These are phyloP conservation scores for Phaeosphaeria sp. DNA, from an alignment of 2,329 filamentous ascomycete species.

Conservation along the genomic window DNA sequence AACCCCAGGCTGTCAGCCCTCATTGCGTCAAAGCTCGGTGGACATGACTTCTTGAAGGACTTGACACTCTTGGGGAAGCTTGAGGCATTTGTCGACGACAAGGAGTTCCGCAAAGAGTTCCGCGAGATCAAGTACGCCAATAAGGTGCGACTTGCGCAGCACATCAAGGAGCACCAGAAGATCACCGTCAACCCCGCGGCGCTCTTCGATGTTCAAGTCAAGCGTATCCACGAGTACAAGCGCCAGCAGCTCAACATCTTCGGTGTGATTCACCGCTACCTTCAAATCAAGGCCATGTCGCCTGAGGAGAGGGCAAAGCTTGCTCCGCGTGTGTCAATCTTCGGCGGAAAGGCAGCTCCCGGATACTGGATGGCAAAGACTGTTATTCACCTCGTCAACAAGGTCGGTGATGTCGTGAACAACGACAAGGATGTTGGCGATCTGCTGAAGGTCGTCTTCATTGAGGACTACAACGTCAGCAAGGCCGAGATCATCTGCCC, in stretches of 20 bases:
- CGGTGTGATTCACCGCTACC: slow-evolving; percentile 92
- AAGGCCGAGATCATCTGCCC: slow-evolving; percentile 97
- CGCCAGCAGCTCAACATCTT: slow-evolving; percentile 99
- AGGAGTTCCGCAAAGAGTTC: slow-evolving; percentile 92
- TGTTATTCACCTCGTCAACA: slow-evolving; percentile 95
- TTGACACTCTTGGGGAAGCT: slow-evolving; percentile 85
- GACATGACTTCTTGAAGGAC: slow-evolving; percentile 87
- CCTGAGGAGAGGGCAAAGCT: slow-evolving; percentile 86
- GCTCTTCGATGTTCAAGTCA: slow-evolving; percentile 96
- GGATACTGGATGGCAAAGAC: slow-evolving; percentile 99
- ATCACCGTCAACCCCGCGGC: slow-evolving; percentile 85
- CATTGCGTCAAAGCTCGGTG: slow-evolving; percentile 87
- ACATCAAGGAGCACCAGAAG: slow-evolving; percentile 83
- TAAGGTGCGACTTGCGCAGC: slow-evolving; percentile 89
- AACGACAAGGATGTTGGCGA: slow-evolving; percentile 91
- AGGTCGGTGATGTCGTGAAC: slow-evolving; percentile 88
- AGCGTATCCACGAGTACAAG: slow-evolving; percentile 99
- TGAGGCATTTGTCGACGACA: slow-evolving; percentile 83
- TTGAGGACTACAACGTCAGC: slow-evolving; percentile 99
- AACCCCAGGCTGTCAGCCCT: slow-evolving; percentile 91
- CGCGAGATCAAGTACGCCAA: slow-evolving; percentile 96
- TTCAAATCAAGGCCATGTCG: slow-evolving; percentile 84
- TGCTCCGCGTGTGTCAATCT: slow-evolving; percentile 88
- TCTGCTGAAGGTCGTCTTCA: slow-evolving; percentile 93
- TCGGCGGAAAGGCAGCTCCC: slow-evolving; percentile 95